phyloP scores from a whole-genome alignment of 495 filamentous ascomycete genomes.

The Penicillium cosmopolitanum region DNA sequence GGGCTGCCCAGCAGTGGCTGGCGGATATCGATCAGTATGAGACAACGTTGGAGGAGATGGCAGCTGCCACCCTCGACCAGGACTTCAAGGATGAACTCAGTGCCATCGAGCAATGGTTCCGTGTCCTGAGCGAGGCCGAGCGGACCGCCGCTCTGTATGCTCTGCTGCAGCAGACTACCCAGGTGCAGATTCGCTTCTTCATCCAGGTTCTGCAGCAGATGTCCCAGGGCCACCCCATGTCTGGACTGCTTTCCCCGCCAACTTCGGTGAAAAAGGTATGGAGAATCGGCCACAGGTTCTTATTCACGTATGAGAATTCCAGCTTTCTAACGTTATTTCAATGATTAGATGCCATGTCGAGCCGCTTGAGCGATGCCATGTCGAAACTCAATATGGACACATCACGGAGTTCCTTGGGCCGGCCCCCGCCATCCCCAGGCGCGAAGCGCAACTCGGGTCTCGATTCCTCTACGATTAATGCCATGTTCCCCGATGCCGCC shows the following conservation, averaged over 20 bases:
- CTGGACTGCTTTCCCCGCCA: constrained; percentile 94
- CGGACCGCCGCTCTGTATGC: constrained; percentile 94
- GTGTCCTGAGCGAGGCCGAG: constrained; percentile 94
- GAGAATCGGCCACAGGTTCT: constrained; percentile 11
- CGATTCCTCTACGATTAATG: constrained; percentile 92
- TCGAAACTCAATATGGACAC: constrained; percentile 85
- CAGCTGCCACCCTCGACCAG: constrained; percentile 94
- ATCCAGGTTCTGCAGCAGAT: constrained; percentile 98
- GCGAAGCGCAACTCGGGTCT: constrained; percentile 90
- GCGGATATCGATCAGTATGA: constrained; percentile 98
- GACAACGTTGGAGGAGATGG: constrained; percentile 97
- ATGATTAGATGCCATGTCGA: constrained; percentile 88
- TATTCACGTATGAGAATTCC: background rate
- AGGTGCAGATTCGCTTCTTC: constrained; percentile 99
- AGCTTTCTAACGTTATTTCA: constrained; percentile 14
- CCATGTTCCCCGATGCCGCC: constrained; percentile 98
- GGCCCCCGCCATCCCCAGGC: constrained; percentile 75
- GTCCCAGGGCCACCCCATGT: constrained; percentile 97
- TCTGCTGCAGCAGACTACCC: constrained; percentile 94
- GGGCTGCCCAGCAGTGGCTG: constrained; percentile 96
- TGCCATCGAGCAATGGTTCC: constrained; percentile 99
- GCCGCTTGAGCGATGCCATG: constrained; percentile 97
- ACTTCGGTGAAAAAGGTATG: constrained; percentile 91
- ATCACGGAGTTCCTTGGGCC: constrained; percentile 82
- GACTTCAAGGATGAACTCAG: constrained; percentile 99